phyloP scores from a whole-genome alignment of 2,329 filamentous ascomycete genomes.

The Botrytis cinerea region DNA sequence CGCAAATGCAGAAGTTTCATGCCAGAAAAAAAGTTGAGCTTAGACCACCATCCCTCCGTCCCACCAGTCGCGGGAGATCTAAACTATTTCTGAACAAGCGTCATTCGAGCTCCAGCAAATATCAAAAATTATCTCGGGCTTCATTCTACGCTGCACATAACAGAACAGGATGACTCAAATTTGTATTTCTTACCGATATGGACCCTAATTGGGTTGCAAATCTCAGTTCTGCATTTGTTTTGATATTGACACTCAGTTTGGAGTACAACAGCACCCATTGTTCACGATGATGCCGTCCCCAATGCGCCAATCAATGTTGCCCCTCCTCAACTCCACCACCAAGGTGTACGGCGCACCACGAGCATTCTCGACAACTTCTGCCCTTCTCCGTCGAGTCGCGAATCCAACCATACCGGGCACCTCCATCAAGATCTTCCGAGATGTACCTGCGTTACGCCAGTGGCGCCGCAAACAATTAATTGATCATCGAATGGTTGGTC shows the following conservation, averaged over 20 bases:
- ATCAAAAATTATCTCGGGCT: slow-evolving; percentile 32
- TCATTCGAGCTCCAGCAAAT: slow-evolving; percentile 4
- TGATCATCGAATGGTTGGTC: slow-evolving; percentile 71
- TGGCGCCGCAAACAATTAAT: slow-evolving; percentile 68
- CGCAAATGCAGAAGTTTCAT: slow-evolving; percentile 30
- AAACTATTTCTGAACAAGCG: slow-evolving; percentile 24
- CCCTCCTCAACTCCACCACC: slow-evolving; percentile 15
- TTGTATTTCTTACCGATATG: slow-evolving; percentile 31
- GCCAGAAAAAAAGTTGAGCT: slow-evolving; percentile 22
- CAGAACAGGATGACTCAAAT: slow-evolving; percentile 37
- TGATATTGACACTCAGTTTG: background rate
- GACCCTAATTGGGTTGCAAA: slow-evolving; percentile 32
- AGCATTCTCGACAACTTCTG: slow-evolving; percentile 27
- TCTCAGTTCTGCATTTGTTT: background rate
- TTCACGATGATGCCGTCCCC: slow-evolving; percentile 1
- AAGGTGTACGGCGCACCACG: slow-evolving; percentile 23
- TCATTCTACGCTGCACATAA: slow-evolving; percentile 40
- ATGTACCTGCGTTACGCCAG: slow-evolving; percentile 68
- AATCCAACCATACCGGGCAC: slow-evolving; percentile 51
- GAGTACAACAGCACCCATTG: background rate
- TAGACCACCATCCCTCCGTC: background rate
- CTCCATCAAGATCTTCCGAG: slow-evolving; percentile 71
- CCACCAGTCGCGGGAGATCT: slow-evolving; percentile 30
- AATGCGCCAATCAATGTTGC: background rate
- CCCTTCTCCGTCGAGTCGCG: slow-evolving; percentile 28